These are phyloP conservation scores for Mallotus nudiflorus DNA, from an alignment of 345 rosid genomes.

Conservation along the genomic window DNA sequence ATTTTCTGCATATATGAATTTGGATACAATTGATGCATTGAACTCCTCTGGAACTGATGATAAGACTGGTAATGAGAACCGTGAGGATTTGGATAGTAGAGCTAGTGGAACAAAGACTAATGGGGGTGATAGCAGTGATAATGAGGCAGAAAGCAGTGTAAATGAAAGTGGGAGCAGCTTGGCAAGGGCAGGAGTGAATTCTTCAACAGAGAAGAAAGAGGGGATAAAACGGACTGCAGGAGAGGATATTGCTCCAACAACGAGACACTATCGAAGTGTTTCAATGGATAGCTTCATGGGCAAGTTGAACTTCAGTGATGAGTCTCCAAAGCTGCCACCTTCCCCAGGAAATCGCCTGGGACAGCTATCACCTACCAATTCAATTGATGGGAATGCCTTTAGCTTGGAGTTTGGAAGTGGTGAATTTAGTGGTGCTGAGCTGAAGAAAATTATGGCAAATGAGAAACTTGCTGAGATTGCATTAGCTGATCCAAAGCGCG, in stretches of 20 bases:
- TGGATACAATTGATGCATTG: conserved; percentile 77
- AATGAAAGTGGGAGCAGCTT: conserved; percentile 57
- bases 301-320: conserved; percentile 70
- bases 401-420: conserved; percentile 90
- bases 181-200: conserved; percentile 41
- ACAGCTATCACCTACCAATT: conserved; percentile 66
- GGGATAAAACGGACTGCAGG: conserved; percentile 79
- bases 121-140: conserved; percentile 84
- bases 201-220: conserved; percentile 59
- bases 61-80: conserved; percentile 60
- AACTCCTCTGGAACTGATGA: conserved; percentile 83
- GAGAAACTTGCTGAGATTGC: conserved; percentile 96
- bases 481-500: conserved; percentile 79
- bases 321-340: conserved; percentile 75
- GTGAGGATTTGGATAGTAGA: conserved; percentile 84
- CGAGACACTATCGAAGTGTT: conserved; percentile 84
- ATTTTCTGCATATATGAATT: conserved; percentile 92
- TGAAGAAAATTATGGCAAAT: conserved; percentile 95
- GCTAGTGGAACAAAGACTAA: conserved; percentile 90
- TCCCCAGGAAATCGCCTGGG: conserved; percentile 67
- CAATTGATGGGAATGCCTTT: conserved; percentile 68
- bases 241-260: conserved; percentile 67
- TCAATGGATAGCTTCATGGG: conserved; percentile 95
- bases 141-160: conserved; percentile 87
- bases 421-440: conserved; percentile 75